These are phyloP conservation scores for Phytophthora tentaculata DNA, from an alignment of 352 stramenopile genomes.

Conservation along the genomic window DNA sequence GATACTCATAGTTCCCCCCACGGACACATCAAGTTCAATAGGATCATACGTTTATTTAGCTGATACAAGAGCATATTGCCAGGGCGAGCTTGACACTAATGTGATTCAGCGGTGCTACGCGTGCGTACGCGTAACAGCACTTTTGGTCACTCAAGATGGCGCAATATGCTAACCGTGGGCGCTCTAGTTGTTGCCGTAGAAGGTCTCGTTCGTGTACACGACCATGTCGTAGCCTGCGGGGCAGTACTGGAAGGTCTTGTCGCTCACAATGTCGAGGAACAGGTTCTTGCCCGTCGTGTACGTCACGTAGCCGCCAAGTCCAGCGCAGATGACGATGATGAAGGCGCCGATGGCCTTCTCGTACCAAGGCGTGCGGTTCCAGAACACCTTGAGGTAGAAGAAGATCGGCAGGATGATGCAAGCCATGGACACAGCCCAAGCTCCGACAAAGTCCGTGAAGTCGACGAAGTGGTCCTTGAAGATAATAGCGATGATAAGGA, in stretches of 20 bases:
- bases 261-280: slow-evolving; percentile 42
- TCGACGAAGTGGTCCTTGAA: slow-evolving; percentile 75
- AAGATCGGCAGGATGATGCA: slow-evolving; percentile 75
- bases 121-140: slow-evolving; percentile 21
- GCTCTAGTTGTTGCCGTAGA: slow-evolving; percentile 50
- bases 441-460: slow-evolving; percentile 74
- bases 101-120: slow-evolving; percentile 14
- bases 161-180: slow-evolving; percentile 15
- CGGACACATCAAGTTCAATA: slow-evolving; percentile 30
- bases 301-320: slow-evolving; percentile 48
- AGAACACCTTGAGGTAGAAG: slow-evolving; percentile 80
- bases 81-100: slow-evolving; percentile 8
- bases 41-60: slow-evolving; percentile 36
- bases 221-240: slow-evolving; percentile 50
- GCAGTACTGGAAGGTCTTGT: slow-evolving; percentile 67
- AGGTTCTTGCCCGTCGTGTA: slow-evolving; percentile 54
- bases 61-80: slow-evolving; percentile 21
- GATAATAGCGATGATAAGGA: slow-evolving; percentile 55
- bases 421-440: slow-evolving; percentile 59
- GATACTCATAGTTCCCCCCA: too few species aligned
- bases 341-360: slow-evolving; percentile 44
- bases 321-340: slow-evolving; percentile 46
- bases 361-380: slow-evolving; percentile 51
- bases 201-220: slow-evolving; percentile 57
- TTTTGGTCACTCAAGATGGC: slow-evolving; percentile 1